Evolutionary conservation across 2,329 filamentous ascomycete genomes (phyloP).

Genomic region (Talaromyces amestolkiae): DNA sequence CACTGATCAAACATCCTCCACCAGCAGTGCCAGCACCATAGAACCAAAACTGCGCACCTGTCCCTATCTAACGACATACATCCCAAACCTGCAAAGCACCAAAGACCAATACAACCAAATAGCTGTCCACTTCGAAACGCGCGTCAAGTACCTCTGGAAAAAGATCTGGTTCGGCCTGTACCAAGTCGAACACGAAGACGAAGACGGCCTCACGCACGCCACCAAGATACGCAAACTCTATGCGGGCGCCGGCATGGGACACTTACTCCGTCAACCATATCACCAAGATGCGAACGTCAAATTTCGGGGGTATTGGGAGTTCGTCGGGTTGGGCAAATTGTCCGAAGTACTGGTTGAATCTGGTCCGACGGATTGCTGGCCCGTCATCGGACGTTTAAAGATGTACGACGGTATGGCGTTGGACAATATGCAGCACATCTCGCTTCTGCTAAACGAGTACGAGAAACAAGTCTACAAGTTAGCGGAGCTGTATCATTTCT

Average conservation of each 20-base stretch:
- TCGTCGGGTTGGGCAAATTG: neutral
- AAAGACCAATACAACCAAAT: constrained; percentile 6
- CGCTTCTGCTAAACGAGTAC: constrained; percentile 24
- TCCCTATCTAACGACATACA: constrained; percentile 8
- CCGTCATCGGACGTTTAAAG: constrained; percentile 23
- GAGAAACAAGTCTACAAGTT: constrained; percentile 23
- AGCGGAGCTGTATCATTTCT: constrained; percentile 20
- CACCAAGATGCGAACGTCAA: neutral
- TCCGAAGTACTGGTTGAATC: constrained; percentile 6
- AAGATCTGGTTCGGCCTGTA: constrained; percentile 26
- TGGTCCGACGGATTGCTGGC: neutral
- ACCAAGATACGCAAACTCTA: constrained; percentile 24
- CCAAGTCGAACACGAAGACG: constrained; percentile 21
- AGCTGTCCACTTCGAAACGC: neutral
- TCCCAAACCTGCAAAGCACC: neutral
- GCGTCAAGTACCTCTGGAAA: constrained; percentile 20
- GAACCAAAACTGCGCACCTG: neutral
- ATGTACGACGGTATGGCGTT: constrained; percentile 24
- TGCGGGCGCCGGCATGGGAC: constrained; percentile 22
- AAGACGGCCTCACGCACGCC: constrained; percentile 16
- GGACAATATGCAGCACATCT: constrained; percentile 21
- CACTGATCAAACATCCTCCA: neutral
- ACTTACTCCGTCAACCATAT: neutral
- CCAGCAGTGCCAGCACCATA: neutral
- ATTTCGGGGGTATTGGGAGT: neutral